Percentiles rank a stretch among this genome's conserved stretches.
Evolutionary conservation across 1,284 basidiomycete genomes (phyloP).

Genomic region (Rhodotorula sp.): DNA sequence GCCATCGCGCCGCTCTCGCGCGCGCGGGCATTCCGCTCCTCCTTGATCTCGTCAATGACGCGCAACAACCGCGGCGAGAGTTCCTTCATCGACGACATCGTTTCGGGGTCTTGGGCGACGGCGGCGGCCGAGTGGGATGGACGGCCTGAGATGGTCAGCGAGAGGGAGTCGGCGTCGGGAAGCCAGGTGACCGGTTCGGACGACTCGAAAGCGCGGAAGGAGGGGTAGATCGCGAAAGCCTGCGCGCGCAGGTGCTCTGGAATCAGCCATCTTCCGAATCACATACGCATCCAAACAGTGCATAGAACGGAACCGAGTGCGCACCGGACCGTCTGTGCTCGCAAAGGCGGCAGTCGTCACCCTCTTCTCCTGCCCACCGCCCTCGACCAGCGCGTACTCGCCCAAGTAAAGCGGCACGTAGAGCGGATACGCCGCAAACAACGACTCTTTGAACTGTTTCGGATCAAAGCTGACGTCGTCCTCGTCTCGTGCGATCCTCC

Average conservation of each 20-base stretch:
- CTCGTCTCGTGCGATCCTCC: slow-evolving; percentile 1
- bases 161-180: slow-evolving; percentile 17
- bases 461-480: slow-evolving; percentile 23
- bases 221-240: slow-evolving; percentile 32
- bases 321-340: slow-evolving; percentile 9
- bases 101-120: background rate
- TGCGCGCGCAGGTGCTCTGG: background rate
- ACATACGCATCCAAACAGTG: no score
- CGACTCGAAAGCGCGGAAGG: slow-evolving; percentile 11
- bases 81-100: background rate
- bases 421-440: slow-evolving; percentile 30
- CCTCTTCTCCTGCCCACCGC: background rate
- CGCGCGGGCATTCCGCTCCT: background rate
- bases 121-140: slow-evolving; percentile 2
- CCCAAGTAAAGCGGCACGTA: slow-evolving; percentile 35
- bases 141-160: slow-evolving; percentile 21
- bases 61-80: slow-evolving; percentile 10
- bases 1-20: background rate
- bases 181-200: slow-evolving; percentile 19
- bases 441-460: slow-evolving; percentile 8
- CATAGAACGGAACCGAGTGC: background rate
- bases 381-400: slow-evolving; percentile 25
- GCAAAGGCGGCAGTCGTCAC: slow-evolving; percentile 33
- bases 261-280: background rate
- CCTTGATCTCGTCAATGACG: slow-evolving; percentile 13